Evolutionary conservation across 352 stramenopile species (phyloP), one percentile per base, ranked within the genome.

Genomic region (Phytophthora capsici): DNA sequence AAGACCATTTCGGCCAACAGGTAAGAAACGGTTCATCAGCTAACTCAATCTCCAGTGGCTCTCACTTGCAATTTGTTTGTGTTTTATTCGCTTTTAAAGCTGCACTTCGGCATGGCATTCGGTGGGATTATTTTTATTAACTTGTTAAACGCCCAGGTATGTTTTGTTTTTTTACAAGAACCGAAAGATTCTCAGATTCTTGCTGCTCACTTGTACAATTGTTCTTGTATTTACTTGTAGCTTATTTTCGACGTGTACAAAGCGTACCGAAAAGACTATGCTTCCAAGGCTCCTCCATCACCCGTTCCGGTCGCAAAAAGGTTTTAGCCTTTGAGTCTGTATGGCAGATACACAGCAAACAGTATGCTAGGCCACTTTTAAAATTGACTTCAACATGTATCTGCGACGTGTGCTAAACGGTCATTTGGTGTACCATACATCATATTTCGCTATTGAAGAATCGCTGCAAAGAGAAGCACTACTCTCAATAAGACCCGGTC

Each of bases 91-190:
- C 47, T 8, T 26, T 19, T 8, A 14, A 45, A 89, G 78, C 37
- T 75, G 16, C 78, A 90, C 58, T 93, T 90, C 34, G 70, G 20
- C 43, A 93, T 89, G 74, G 85, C 85, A n/a, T 91, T 93, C 54
- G 55, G 72, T 3, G 85, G 85, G 44, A 93, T 91, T 43, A 41
- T 93, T 20, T 84, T 93, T 53, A 90, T 93, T 55, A 88, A 91
- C 50, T 17, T 82, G 26, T 69, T 91, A 6, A 93, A 93, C 48
- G 38, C 48, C 13, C 77, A 90, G 52, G 83, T 91, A 44, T 30
- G 61, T 66, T 6, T 20, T 20, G 14, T 34, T 34, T 3, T 13
- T 12, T 12, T 2, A 1, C 7, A 34, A 34, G 28, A 34, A 1
- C 4, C 28, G 9, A 34, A 34, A 34, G 28, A 14, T 34, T 0